phyloP scores from a whole-genome alignment of 345 rosid genomes.

The Noccaea caerulescens region DNA sequence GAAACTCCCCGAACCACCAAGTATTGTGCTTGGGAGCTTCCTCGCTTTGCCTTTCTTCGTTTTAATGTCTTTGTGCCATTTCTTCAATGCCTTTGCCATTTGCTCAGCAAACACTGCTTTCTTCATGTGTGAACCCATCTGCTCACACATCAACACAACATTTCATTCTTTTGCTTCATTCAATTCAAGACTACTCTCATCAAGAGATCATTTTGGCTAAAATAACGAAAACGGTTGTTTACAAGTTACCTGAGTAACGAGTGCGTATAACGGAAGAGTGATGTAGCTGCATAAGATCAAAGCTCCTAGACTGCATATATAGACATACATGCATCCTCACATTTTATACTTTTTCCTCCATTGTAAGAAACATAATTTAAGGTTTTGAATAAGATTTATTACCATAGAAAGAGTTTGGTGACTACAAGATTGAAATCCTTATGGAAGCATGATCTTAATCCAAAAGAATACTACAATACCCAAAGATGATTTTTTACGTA shows the following conservation, averaged over 20 bases:
- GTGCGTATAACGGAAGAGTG: conserved; percentile 91
- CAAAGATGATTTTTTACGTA: neutral
- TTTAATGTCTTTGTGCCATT: conserved; percentile 79
- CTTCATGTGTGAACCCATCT: conserved; percentile 90
- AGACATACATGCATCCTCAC: conserved; percentile 29
- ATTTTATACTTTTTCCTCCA: neutral
- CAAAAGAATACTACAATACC: conserved; percentile 71
- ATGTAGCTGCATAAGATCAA: conserved; percentile 82
- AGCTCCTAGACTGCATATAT: conserved; percentile 59
- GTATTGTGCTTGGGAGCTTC: conserved; percentile 43
- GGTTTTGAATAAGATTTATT: conserved; percentile 15
- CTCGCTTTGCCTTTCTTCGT: conserved; percentile 58
- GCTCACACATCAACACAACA: conserved; percentile 13
- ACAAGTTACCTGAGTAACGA: conserved; percentile 79
- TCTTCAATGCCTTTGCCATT: conserved; percentile 88
- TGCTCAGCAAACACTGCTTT: conserved; percentile 89
- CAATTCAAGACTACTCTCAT: conserved; percentile 2
- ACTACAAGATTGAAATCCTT: conserved; percentile 54
- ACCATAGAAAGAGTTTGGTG: conserved; percentile 70
- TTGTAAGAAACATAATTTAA: conserved; percentile 21
- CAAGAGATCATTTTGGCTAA: neutral
- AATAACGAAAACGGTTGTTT: neutral
- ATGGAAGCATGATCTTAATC: conserved; percentile 80
- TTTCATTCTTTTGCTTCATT: neutral
- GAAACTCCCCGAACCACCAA: conserved; percentile 56